These are phyloP conservation scores for Paecilomyces variotii DNA, from an alignment of 2,329 filamentous ascomycete species.

Conservation along the genomic window DNA sequence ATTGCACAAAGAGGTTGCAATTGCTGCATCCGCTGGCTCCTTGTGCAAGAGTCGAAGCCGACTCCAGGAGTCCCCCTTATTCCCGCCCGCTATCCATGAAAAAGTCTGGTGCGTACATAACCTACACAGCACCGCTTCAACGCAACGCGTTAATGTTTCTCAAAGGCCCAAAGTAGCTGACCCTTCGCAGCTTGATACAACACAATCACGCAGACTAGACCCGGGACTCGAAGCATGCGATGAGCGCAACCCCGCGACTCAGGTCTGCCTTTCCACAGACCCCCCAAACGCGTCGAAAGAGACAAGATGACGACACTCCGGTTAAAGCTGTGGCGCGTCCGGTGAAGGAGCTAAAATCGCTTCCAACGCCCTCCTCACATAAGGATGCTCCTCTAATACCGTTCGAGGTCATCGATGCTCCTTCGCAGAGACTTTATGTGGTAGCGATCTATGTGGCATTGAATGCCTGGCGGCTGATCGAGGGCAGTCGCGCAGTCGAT, in stretches of 20 bases:
- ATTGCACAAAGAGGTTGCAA: background rate
- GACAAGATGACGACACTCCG: constrained; percentile 21
- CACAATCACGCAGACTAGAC: background rate
- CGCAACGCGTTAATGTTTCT: background rate
- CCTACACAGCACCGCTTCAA: background rate
- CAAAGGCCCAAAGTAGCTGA: background rate
- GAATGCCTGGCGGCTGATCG: constrained; percentile 76
- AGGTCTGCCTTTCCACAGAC: constrained; percentile 75
- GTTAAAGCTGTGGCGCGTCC: constrained; percentile 18
- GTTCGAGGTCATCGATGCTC: constrained; percentile 73
- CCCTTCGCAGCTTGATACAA: background rate
- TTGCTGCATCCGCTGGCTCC: background rate
- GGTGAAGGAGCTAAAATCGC: constrained; percentile 12
- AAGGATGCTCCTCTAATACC: constrained; percentile 62
- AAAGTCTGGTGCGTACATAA: background rate
- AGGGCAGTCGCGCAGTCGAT: constrained; percentile 72
- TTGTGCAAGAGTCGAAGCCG: background rate
- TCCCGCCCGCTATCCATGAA: background rate
- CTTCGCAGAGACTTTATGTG: constrained; percentile 82
- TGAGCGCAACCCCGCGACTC: constrained; percentile 76
- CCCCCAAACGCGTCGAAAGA: constrained; percentile 46
- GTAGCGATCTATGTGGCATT: constrained; percentile 69
- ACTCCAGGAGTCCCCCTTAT: background rate
- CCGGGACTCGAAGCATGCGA: constrained; percentile 49
- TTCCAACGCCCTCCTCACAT: constrained; percentile 16